Evolutionary conservation across 768 basidiomycete species (phyloP).

Genomic region (Tylopilus subfusipes): DNA sequence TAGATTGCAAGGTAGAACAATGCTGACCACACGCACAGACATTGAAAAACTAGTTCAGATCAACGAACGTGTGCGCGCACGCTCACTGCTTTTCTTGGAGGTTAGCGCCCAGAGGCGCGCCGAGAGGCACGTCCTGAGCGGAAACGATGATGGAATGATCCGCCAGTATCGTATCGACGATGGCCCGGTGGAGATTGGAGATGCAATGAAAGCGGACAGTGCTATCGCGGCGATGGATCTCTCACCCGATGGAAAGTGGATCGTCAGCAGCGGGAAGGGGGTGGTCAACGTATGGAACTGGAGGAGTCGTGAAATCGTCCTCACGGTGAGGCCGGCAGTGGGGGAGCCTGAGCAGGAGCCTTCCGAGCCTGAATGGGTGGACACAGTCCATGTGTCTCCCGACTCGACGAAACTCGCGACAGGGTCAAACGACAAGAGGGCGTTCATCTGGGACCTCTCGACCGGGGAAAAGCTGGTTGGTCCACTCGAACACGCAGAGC

Average conservation of each 20-base stretch:
- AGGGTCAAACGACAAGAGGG: background rate
- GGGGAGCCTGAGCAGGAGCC: too few species aligned
- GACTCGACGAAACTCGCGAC: background rate
- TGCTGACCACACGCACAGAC: background rate
- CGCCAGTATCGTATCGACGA: background rate
- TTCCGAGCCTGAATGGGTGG: background rate
- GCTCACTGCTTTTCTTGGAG: background rate
- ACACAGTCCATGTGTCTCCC: background rate
- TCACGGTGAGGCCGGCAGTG: too few species aligned
- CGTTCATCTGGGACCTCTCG: too few species aligned
- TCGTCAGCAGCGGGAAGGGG: background rate
- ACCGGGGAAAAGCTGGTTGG: constrained; percentile 1
- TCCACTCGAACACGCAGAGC: constrained; percentile 3
- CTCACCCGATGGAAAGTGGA: background rate
- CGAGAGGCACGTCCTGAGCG: background rate
- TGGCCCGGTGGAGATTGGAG: background rate
- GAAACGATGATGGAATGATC: background rate
- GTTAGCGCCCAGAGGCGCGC: background rate
- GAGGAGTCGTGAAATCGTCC: background rate
- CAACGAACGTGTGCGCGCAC: background rate
- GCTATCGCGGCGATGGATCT: background rate
- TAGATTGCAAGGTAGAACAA: background rate
- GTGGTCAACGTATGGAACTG: background rate
- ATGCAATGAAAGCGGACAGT: background rate
- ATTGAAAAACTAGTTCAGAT: background rate